phyloP scores from a whole-genome alignment of 2,329 filamentous ascomycete genomes.

The Triangularia setosa region DNA sequence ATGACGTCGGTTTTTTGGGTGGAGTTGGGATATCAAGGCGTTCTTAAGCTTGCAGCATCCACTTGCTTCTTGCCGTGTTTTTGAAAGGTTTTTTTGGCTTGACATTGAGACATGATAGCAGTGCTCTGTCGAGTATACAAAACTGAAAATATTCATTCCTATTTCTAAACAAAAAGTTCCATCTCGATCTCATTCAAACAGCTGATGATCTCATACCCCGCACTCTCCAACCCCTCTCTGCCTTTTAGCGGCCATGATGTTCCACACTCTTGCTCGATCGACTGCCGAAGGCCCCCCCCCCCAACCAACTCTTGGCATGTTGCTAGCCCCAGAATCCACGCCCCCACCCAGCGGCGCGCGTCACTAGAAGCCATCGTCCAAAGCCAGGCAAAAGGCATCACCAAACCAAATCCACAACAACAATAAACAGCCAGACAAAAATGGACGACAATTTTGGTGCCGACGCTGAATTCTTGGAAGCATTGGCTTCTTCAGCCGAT shows the following conservation, averaged over 20 bases:
- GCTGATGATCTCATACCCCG: not conserved
- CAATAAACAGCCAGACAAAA: not conserved
- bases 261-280: not conserved
- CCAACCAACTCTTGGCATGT: not conserved
- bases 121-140: too few relatives aligned
- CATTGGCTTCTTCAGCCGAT: slow-evolving; percentile 49
- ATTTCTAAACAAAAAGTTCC: too few relatives aligned
- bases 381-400: not conserved
- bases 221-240: not conserved
- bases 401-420: not conserved
- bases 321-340: not conserved
- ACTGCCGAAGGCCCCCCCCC: not conserved
- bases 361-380: not conserved
- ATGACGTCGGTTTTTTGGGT: not conserved
- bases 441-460: slow-evolving; percentile 56
- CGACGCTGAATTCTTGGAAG: slow-evolving; percentile 53
- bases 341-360: not conserved
- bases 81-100: too few relatives aligned
- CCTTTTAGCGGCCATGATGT: not conserved
- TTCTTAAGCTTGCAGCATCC: too few relatives aligned
- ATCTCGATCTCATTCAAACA: too few relatives aligned
- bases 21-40: not conserved
- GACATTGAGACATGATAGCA: too few relatives aligned
- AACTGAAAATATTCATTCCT: too few relatives aligned
- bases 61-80: not conserved